Evolutionary conservation across 768 basidiomycete genomes (phyloP).

Genomic region (Leccinum sublutescens): DNA sequence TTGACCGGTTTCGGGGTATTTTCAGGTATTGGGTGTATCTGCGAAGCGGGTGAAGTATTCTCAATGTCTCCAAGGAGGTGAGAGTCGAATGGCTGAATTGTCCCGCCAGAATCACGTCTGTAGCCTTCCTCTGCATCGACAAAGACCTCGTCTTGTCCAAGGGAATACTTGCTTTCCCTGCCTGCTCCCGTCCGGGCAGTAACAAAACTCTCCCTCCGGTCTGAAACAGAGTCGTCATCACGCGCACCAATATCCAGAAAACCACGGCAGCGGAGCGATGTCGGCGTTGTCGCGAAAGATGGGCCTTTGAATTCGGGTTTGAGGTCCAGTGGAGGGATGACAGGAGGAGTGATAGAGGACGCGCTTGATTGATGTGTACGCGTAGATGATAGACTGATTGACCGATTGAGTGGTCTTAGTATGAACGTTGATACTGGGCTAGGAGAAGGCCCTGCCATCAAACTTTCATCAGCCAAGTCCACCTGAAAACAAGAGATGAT

Average conservation of each 20-base stretch:
- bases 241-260: constrained; percentile 26
- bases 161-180: constrained; percentile 32
- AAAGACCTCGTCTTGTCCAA: constrained; percentile 27
- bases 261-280: constrained; percentile 23
- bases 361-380: constrained; percentile 50
- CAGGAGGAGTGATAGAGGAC: constrained; percentile 41
- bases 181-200: constrained; percentile 39
- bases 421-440: constrained; percentile 52
- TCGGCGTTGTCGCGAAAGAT: constrained; percentile 30
- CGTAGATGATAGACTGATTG: constrained; percentile 62
- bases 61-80: constrained; percentile 14
- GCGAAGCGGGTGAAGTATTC: constrained; percentile 6
- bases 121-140: constrained; percentile 30
- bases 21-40: constrained; percentile 2
- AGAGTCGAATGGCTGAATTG: constrained; percentile 20
- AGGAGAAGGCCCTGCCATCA: constrained; percentile 43
- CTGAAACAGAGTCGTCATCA: constrained; percentile 43
- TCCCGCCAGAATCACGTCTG: constrained; percentile 24
- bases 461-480: constrained; percentile 4
- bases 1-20: constrained; percentile 9
- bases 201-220: constrained; percentile 57
- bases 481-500: neutral
- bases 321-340: constrained; percentile 59
- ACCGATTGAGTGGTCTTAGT: constrained; percentile 62
- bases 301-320: constrained; percentile 49